Conservation (phyloP, 176 grass and related monocot species). For the Musa acuminata region DNA sequence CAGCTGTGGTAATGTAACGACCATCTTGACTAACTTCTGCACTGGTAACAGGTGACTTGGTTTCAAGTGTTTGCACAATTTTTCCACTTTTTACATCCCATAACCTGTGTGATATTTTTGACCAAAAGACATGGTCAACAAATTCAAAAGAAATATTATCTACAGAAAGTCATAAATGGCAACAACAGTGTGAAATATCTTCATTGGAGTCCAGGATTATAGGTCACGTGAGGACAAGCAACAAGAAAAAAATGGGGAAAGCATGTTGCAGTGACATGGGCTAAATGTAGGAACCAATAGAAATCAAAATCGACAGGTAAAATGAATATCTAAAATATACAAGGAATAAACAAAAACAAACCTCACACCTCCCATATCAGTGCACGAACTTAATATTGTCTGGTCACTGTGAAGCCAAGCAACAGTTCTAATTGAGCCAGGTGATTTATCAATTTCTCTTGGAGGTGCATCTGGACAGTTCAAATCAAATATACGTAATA, state of each 20-base stretch:
- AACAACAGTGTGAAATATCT: too few species aligned
- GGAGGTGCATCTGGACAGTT: constrained; percentile 88
- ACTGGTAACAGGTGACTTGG: constrained; percentile 80
- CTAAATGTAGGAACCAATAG: too few species aligned
- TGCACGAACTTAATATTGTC: constrained; percentile 89
- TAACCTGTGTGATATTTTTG: constrained; percentile 33
- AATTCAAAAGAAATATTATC: not conserved
- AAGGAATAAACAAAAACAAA: constrained; percentile 19
- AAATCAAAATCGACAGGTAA: not conserved
- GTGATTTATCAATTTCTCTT: constrained; percentile 88
- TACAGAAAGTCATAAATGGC: too few species aligned
- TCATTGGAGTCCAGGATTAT: too few species aligned
- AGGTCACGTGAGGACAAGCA: not conserved
- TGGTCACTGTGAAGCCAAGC: constrained; percentile 96
- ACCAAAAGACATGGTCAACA: not conserved
- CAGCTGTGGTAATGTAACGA: constrained; percentile 91
- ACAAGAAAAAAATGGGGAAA: not conserved
- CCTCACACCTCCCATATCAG: constrained; percentile 95
- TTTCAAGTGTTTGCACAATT: constrained; percentile 96
- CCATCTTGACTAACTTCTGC: constrained; percentile 93
- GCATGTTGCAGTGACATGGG: too few species aligned
- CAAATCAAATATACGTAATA: constrained; percentile 84
- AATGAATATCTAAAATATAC: not conserved
- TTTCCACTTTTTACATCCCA: constrained; percentile 93
- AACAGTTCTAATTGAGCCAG: constrained; percentile 72